Base-by-base conservation (phyloP, 495 filamentous ascomycete genomes). In the Podospora appendiculata region DNA sequence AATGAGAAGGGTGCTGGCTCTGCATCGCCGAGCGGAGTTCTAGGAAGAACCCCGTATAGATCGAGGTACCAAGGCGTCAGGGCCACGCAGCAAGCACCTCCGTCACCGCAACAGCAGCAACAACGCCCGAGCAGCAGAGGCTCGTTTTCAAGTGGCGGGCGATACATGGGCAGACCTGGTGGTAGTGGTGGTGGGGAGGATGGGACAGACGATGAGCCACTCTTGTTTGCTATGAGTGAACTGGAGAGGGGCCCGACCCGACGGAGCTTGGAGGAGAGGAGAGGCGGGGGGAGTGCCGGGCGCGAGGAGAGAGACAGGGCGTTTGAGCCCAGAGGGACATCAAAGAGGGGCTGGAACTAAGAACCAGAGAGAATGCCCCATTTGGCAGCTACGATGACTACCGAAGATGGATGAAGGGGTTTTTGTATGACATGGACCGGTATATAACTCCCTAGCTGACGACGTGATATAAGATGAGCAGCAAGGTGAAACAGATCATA, bases 171-270 rank as follows among this genome's bases (percentile, higher is more conserved):
- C 38, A 73, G 72, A 32, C 79, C 78, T 52, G 76, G 18, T n/a
- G 10, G 43, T 6, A 77, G 17, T 75, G 73, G 49, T 40, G 66
- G 72, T 53, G 63, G 69, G 32, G 70, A 75, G 45, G 72, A 72
- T 9, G 78, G 76, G 2, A 58, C 66, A 42, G 89, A 94, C 50
- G 89, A 91, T 14, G 90, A 95, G 66, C 86, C 86, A 25, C 68
- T 95, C 9, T 69, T 94, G 14, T 95, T 95, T 61, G 85, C 87
- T 40, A 91, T 95, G 87, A 90, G 86, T 51, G 89, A 95, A 59
- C 80, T 93, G 53, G 85, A 81, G 17, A 14, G 41, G 46, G 70
- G 80, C 25, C 73, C 76, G 16, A 82, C 80, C 12, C 79, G 87
- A 47, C 77, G 86, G 50, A 91, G 89, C 57, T 67, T 90, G 14